Evolutionary conservation across 1,284 basidiomycete species (phyloP).

Genomic region (Pyrrhoderma noxium): DNA sequence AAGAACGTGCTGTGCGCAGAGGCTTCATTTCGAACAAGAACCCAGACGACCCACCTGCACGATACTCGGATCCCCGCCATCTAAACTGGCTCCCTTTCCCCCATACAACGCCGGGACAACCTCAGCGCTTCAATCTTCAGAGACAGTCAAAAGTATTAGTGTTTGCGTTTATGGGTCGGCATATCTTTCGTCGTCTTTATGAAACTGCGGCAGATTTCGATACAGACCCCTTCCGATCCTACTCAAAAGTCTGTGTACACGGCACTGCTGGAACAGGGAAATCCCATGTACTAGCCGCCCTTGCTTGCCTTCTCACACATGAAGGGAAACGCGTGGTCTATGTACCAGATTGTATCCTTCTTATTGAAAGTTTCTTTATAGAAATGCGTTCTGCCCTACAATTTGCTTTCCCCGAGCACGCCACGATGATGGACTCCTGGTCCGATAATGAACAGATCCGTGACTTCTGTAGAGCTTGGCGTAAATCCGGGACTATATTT

Average conservation of each 20-base stretch:
- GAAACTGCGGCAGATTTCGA: slow-evolving; percentile 9
- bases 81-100: slow-evolving; percentile 13
- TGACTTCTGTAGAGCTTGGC: slow-evolving; percentile 14
- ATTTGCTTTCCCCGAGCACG: slow-evolving; percentile 13
- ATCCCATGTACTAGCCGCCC: slow-evolving; percentile 15
- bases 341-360: slow-evolving; percentile 12
- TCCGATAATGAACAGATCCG: slow-evolving; percentile 3
- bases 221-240: slow-evolving; percentile 8
- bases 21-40: slow-evolving; percentile 15
- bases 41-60: slow-evolving; percentile 12
- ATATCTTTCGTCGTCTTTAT: slow-evolving; percentile 12
- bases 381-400: slow-evolving; percentile 10
- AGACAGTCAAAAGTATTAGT: slow-evolving; percentile 12
- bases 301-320: slow-evolving; percentile 13
- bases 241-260: slow-evolving; percentile 8
- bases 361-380: slow-evolving; percentile 12
- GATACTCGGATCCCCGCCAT: slow-evolving; percentile 12
- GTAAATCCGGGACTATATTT: slow-evolving; percentile 9
- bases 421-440: slow-evolving; percentile 10
- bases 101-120: slow-evolving; percentile 13
- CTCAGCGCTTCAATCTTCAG: slow-evolving; percentile 10
- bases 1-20: slow-evolving; percentile 14
- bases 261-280: slow-evolving; percentile 14
- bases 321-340: slow-evolving; percentile 15
- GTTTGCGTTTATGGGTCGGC: slow-evolving; percentile 16